Conservation (phyloP, 139 green algal species). For the Spirogloea muscicola region DNA sequence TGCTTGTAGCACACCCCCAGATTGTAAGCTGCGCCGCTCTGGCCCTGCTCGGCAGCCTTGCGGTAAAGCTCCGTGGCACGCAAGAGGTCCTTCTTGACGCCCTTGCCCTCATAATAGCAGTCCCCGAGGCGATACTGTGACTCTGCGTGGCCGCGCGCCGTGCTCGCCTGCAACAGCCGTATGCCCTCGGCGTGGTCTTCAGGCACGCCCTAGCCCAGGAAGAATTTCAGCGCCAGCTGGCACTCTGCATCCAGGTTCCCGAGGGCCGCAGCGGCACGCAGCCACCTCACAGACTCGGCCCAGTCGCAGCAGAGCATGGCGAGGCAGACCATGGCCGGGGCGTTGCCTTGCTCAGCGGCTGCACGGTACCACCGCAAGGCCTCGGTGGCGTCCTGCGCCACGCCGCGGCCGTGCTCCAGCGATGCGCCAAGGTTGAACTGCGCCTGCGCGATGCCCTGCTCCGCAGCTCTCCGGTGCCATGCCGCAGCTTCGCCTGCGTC, state of each 20-base stretch:
- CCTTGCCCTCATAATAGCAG: conserved; percentile 29
- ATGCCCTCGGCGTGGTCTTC: conserved; percentile 2
- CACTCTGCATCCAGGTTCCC: conserved; percentile 6
- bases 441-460: conserved; percentile 21
- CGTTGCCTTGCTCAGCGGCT: conserved; percentile 32
- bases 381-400: conserved; percentile 20
- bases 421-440: conserved; percentile 35
- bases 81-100: conserved; percentile 39
- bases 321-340: too few relatives aligned
- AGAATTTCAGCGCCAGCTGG: conserved; percentile 15
- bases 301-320: too few relatives aligned
- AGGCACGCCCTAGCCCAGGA: neutral
- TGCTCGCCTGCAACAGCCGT: conserved; percentile 1
- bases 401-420: conserved; percentile 20
- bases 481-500: neutral
- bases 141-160: conserved; percentile 10
- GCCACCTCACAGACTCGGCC: too few relatives aligned
- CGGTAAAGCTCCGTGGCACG: conserved; percentile 32
- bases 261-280: too few relatives aligned
- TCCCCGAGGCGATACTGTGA: conserved; percentile 3
- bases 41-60: conserved; percentile 43
- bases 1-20: conserved; percentile 25
- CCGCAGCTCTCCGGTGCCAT: conserved; percentile 9
- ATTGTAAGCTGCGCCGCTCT: conserved; percentile 26
- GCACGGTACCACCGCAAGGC: conserved; percentile 18